Base-by-base conservation (phyloP, 495 filamentous ascomycete species). In the Umbilicaria muhlenbergii region DNA sequence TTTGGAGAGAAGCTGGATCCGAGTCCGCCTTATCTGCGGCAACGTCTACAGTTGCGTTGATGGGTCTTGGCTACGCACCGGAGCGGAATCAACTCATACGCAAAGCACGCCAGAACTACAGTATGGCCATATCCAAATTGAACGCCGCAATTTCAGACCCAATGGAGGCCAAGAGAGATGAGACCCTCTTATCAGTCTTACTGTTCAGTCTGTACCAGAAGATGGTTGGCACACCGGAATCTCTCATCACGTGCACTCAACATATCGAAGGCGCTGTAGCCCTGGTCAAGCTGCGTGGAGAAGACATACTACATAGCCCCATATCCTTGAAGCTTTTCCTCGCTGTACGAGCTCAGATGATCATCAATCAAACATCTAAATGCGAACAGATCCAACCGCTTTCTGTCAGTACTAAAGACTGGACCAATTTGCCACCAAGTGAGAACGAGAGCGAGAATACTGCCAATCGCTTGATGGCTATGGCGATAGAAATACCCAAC, bases 131-230 rank as follows among this genome's bases (percentile, higher is more conserved):
- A 15, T 56, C 59, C 31, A 50, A 66, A n/a, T 58, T 69, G 3
- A 78, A 73, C 41, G 54, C 62, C 16, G 77, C 78, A 13, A 52
- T 83, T 11, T 51, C 59, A 38, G 63, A 73, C 42, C 64, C 68
- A 3, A 57, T 55, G 10, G 69, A 78, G 34, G 74, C 72, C 35
- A 69, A 66, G 47, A 68, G 73, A 36, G 77, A 83, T 54, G 65
- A 64, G 39, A 78, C 77, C 3, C 67, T 83, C 46, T 70, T 77
- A 28, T 65, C 74, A 1, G 69, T 80, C 32, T 58, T 83, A 17
- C 65, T 80, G 32, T 61, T 83, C 33, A 68, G 66, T 38, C 55
- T 69, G 11, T 74, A 66, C 35, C 43, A 44, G n/a, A n/a, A 7
- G 2, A 18, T 34, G 21, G 10, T 6, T 19, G n/a, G 5, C 32